phyloP scores from a whole-genome alignment of 129 eudicot genomes.

The Flaveria trinervia region DNA sequence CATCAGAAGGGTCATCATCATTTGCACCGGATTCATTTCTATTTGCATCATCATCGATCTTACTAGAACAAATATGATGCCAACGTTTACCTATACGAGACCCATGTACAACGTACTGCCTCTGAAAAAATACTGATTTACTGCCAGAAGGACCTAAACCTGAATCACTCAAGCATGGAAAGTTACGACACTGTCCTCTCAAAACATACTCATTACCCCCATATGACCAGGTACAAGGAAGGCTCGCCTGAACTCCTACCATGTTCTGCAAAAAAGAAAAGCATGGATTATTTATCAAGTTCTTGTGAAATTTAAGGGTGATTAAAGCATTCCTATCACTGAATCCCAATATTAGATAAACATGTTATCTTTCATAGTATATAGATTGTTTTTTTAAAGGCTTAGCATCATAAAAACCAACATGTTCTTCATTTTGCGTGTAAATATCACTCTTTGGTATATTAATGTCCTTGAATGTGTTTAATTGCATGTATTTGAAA shows the following conservation, averaged over 20 bases:
- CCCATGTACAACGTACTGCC: conserved; percentile 36
- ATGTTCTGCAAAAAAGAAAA: conserved; percentile 36
- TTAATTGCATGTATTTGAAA: not conserved
- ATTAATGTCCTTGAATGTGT: not conserved
- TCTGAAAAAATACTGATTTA: conserved; percentile 37
- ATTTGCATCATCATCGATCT: conserved; percentile 51
- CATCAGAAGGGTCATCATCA: conserved; percentile 42
- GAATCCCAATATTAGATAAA: conserved; percentile 4
- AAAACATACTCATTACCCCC: conserved; percentile 44
- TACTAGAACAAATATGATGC: conserved; percentile 52
- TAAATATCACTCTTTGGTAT: not conserved
- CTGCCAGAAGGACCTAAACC: conserved; percentile 44
- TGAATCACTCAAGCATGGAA: conserved; percentile 42
- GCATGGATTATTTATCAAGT: conserved; percentile 14
- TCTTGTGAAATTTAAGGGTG: not conserved
- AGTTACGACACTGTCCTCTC: conserved; percentile 38
- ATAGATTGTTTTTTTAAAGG: not conserved
- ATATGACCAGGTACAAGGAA: conserved; percentile 55
- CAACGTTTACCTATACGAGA: conserved; percentile 36
- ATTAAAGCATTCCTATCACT: not conserved
- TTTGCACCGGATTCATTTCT: conserved; percentile 50
- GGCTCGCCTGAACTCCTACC: conserved; percentile 61
- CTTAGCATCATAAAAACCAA: not conserved
- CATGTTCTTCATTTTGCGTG: not conserved
- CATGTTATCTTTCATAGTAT: not conserved